Evolutionary conservation across 2,329 filamentous ascomycete species (phyloP).

Genomic region (Emydomyces testavorans): DNA sequence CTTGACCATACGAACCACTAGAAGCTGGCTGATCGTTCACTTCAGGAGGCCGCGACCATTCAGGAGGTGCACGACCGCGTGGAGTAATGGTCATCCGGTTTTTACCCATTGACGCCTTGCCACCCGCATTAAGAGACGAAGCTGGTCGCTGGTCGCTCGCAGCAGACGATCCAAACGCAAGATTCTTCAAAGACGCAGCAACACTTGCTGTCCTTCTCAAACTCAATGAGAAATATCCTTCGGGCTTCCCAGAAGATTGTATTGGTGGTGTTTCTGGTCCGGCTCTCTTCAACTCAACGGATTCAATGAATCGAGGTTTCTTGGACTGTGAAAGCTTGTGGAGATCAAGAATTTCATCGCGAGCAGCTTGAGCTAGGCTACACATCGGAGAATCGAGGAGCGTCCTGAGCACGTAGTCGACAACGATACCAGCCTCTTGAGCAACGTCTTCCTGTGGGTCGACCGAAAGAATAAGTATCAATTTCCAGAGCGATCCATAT

Average conservation of each 20-base stretch:
- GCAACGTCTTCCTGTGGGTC: constrained; percentile 93
- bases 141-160: constrained; percentile 25
- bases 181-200: constrained; percentile 51
- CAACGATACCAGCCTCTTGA: constrained; percentile 67
- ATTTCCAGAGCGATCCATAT: constrained; percentile 89
- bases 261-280: constrained; percentile 40
- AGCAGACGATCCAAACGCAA: constrained; percentile 42
- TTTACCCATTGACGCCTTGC: constrained; percentile 20
- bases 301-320: constrained; percentile 32
- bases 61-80: constrained; percentile 43
- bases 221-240: constrained; percentile 51
- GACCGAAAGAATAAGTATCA: constrained; percentile 77
- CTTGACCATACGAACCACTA: constrained; percentile 61
- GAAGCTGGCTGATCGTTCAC: constrained; percentile 58
- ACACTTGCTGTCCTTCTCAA: constrained; percentile 54
- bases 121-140: constrained; percentile 22
- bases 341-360: constrained; percentile 50
- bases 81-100: constrained; percentile 33
- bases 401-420: constrained; percentile 71
- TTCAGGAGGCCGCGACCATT: constrained; percentile 58
- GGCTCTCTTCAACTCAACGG: constrained; percentile 24
- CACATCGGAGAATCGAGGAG: constrained; percentile 69
- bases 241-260: constrained; percentile 41
- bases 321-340: constrained; percentile 24
- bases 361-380: constrained; percentile 55